These are phyloP conservation scores for Ploettnerulaceae sp. DNA, from an alignment of 2,329 filamentous ascomycete genomes.

Conservation along the genomic window DNA sequence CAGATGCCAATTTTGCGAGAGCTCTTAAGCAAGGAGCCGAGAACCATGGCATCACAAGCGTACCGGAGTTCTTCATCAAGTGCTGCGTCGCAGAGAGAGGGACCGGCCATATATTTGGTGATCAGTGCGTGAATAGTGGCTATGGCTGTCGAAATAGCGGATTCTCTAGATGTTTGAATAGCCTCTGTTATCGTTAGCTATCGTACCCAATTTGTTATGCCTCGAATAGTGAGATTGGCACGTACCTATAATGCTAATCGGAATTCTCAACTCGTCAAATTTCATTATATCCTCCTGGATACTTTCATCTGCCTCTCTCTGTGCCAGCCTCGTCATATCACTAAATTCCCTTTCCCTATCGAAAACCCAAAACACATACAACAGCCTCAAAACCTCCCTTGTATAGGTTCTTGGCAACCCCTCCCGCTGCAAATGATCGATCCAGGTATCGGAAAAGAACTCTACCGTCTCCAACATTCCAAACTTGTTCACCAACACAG, in stretches of 20 bases:
- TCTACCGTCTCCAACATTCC: slow-evolving; percentile 41
- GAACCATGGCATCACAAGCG: slow-evolving; percentile 25
- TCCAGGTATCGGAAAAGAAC: slow-evolving; percentile 40
- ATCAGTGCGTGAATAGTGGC: slow-evolving; percentile 19
- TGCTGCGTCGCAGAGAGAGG: slow-evolving; percentile 14
- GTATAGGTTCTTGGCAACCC: slow-evolving; percentile 20
- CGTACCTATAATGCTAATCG: slow-evolving; percentile 15
- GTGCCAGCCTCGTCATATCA: slow-evolving; percentile 20
- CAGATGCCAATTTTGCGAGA: slow-evolving; percentile 27
- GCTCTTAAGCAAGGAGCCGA: slow-evolving; percentile 26
- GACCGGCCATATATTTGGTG: slow-evolving; percentile 20
- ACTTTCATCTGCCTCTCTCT: slow-evolving; percentile 22
- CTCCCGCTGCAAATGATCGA: slow-evolving; percentile 29
- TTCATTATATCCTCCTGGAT: slow-evolving; percentile 15
- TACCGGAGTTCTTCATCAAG: slow-evolving; percentile 21
- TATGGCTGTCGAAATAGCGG: slow-evolving; percentile 19
- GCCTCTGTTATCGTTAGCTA: slow-evolving; percentile 13
- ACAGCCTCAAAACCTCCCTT: slow-evolving; percentile 17
- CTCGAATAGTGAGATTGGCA: neutral
- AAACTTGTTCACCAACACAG: slow-evolving; percentile 41
- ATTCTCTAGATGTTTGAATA: slow-evolving; percentile 16
- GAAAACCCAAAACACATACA: slow-evolving; percentile 26
- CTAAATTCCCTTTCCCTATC: slow-evolving; percentile 19
- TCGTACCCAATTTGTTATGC: too few species aligned
- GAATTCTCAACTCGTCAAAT: slow-evolving; percentile 7